Evolutionary conservation across 257 asterid species (phyloP).

Genomic region (Rauvolfia tetraphylla): DNA sequence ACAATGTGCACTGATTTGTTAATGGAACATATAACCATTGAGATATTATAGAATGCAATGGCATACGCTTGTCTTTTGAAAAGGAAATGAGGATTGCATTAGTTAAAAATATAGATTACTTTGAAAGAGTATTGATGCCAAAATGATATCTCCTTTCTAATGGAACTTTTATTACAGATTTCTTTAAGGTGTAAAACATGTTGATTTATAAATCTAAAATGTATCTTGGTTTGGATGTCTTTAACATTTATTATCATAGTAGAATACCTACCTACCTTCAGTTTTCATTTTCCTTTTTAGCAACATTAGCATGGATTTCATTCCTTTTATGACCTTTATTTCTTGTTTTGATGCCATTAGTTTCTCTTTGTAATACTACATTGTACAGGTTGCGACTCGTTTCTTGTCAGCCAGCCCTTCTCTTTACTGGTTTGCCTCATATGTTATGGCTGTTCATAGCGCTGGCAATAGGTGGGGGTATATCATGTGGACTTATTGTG

Average conservation of each 20-base stretch:
- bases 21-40: not conserved
- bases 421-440: constrained; percentile 80
- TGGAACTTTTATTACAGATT: no score
- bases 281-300: not conserved
- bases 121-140: not conserved
- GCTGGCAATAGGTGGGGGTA: constrained; percentile 61
- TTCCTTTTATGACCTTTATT: not conserved
- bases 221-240: no score
- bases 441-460: constrained; percentile 40
- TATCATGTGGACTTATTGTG: constrained; percentile 72
- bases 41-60: not conserved
- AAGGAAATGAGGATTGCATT: not conserved
- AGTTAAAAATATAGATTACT: no score
- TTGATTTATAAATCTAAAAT: not conserved
- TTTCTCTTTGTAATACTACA: not conserved
- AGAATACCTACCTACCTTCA: not conserved
- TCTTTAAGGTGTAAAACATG: no score
- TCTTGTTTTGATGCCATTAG: not conserved
- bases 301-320: not conserved
- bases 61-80: not conserved
- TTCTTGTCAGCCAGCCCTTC: constrained; percentile 85
- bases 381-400: constrained; percentile 78
- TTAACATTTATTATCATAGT: not conserved
- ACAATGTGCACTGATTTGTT: not conserved
- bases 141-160: not conserved